Conservation (phyloP, 2,329 filamentous ascomycete genomes). For the Salinomyces thailandicus region DNA sequence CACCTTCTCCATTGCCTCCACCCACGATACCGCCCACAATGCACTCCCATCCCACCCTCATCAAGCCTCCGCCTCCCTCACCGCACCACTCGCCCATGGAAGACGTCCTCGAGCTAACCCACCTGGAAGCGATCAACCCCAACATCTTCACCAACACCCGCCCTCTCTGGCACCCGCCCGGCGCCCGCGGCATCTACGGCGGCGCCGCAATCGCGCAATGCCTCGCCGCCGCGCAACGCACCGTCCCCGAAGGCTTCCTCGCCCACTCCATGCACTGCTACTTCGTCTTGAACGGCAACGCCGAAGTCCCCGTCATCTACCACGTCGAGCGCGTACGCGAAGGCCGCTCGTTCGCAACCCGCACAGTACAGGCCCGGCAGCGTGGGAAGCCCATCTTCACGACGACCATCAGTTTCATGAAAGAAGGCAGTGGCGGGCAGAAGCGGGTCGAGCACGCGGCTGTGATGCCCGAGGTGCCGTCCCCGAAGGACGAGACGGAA, state of each 20-base stretch:
- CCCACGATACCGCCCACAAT: background rate
- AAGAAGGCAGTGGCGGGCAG: slow-evolving; percentile 49
- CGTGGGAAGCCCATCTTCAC: slow-evolving; percentile 86
- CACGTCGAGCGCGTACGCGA: slow-evolving; percentile 91
- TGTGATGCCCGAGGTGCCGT: slow-evolving; percentile 37
- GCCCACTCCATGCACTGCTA: slow-evolving; percentile 99
- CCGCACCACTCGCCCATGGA: slow-evolving; percentile 69
- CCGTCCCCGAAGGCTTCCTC: slow-evolving; percentile 67
- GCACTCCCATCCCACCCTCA: slow-evolving; percentile 37
- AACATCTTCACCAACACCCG: slow-evolving; percentile 94
- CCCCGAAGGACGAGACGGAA: slow-evolving; percentile 31
- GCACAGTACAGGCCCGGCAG: slow-evolving; percentile 93
- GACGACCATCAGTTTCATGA: slow-evolving; percentile 81
- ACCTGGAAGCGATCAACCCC: slow-evolving; percentile 63
- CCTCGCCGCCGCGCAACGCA: slow-evolving; percentile 77
- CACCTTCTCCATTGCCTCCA: background rate
- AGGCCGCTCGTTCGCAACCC: slow-evolving; percentile 77
- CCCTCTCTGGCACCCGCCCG: slow-evolving; percentile 81
- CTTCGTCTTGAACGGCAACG: slow-evolving; percentile 84
- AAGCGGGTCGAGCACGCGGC: slow-evolving; percentile 55
- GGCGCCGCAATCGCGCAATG: slow-evolving; percentile 89
- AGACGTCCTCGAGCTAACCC: slow-evolving; percentile 77
- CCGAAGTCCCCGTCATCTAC: slow-evolving; percentile 78
- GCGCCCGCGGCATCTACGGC: slow-evolving; percentile 87
- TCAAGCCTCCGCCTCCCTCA: slow-evolving; percentile 65